Conservation (phyloP, 805 yeast species). For the Kodamaea nitidulidarum region DNA sequence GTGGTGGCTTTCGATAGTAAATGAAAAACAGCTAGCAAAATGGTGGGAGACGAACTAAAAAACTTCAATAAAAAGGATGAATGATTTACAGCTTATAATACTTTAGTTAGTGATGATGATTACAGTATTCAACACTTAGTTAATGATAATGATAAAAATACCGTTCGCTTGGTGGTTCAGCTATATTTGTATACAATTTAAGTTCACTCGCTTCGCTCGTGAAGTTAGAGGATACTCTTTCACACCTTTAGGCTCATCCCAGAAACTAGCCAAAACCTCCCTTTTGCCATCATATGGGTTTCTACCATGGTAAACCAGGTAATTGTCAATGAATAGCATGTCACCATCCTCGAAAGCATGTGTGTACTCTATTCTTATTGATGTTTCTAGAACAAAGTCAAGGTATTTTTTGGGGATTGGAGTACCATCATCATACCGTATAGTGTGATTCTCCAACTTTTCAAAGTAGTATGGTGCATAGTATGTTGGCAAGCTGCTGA, state of each 20-base stretch:
- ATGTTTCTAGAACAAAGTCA: conserved; percentile 17
- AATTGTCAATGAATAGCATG: conserved; percentile 18
- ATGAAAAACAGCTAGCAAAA: conserved; percentile 4
- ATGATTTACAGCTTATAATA: no score
- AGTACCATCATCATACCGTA: conserved; percentile 18
- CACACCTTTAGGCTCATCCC: conserved; percentile 12
- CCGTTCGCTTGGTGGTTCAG: no score
- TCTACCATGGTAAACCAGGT: conserved; percentile 20
- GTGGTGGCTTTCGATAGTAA: neutral
- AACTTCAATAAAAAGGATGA: neutral
- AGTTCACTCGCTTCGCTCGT: neutral
- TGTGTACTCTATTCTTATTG: conserved; percentile 16
- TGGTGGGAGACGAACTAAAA: conserved; percentile 1
- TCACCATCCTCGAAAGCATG: conserved; percentile 20
- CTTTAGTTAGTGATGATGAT: no score
- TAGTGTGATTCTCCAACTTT: conserved; percentile 6
- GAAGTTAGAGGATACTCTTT: conserved; percentile 3
- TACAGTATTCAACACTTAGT: no score
- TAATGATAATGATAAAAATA: no score
- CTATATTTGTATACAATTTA: neutral
- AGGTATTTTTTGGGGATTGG: conserved; percentile 17
- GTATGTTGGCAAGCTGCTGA: conserved; percentile 20
- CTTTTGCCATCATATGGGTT: conserved; percentile 18
- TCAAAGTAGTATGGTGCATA: conserved; percentile 12
- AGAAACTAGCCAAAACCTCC: conserved; percentile 19